Evolutionary conservation across 2,329 filamentous ascomycete species (phyloP).

Genomic region (Plenodomus lindquistii): DNA sequence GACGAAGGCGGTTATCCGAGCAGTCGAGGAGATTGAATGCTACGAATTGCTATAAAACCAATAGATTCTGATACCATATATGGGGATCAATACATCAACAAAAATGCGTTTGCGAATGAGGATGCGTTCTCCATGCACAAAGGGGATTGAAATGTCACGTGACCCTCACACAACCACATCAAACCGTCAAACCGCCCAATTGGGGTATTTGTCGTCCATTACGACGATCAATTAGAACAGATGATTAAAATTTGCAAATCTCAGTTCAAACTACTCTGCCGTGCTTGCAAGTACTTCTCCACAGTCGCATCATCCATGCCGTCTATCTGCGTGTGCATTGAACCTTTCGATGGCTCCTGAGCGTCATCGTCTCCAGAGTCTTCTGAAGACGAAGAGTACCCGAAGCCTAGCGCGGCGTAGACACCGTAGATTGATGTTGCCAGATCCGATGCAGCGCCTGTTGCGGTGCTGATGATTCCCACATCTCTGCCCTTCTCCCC

Average conservation of each 20-base stretch:
- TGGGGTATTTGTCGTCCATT: too few relatives aligned
- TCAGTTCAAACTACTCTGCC: constrained; percentile 14
- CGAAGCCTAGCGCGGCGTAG: constrained; percentile 37
- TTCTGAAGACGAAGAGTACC: constrained; percentile 29
- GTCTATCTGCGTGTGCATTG: constrained; percentile 27
- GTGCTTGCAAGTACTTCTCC: constrained; percentile 25
- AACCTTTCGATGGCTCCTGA: constrained; percentile 4
- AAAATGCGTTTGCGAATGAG: constrained; percentile 29
- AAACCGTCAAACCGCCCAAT: too few relatives aligned
- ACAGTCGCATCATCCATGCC: constrained; percentile 27
- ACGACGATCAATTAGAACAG: too few relatives aligned
- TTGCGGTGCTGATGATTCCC: constrained; percentile 10
- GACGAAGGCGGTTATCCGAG: constrained; percentile 7
- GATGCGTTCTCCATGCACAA: constrained; percentile 25
- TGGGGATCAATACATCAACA: constrained; percentile 24
- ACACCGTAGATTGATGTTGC: constrained; percentile 33
- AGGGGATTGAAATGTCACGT: too few relatives aligned
- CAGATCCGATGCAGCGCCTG: constrained; percentile 17
- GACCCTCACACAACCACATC: too few relatives aligned
- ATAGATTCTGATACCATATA: background rate
- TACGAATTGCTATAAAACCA: too few relatives aligned
- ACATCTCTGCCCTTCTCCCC: constrained; percentile 12
- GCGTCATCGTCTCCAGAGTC: constrained; percentile 1
- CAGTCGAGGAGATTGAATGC: too few relatives aligned
- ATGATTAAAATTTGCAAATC: too few relatives aligned